Percentiles rank a stretch among this genome's conserved stretches.
phyloP scores from a whole-genome alignment of 345 rosid species.

The Trapa incisa region DNA sequence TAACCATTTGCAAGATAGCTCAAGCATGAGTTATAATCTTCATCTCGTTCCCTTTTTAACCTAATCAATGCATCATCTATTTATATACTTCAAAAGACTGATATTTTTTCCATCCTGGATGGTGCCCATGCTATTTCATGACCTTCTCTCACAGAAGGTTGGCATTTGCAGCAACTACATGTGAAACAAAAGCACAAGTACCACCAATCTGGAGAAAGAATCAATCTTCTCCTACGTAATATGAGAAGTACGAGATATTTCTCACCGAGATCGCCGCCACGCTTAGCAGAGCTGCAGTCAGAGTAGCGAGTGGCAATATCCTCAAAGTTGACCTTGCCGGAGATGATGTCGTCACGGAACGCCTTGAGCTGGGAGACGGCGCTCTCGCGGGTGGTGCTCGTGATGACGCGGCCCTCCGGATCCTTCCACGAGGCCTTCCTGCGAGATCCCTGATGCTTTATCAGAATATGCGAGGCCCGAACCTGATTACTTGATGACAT shows the following conservation, averaged over 20 bases:
- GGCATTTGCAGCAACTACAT: background rate
- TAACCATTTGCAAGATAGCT: background rate
- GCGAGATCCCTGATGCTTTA: constrained; percentile 90
- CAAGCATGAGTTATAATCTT: background rate
- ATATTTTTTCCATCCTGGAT: background rate
- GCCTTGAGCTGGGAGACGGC: constrained; percentile 68
- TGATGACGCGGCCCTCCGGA: constrained; percentile 75
- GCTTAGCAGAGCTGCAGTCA: constrained; percentile 95
- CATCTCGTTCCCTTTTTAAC: background rate
- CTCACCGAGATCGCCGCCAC: constrained; percentile 92
- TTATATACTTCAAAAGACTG: background rate
- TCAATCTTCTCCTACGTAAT: background rate
- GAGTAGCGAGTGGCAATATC: constrained; percentile 68
- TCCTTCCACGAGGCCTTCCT: constrained; percentile 96
- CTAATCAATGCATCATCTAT: background rate
- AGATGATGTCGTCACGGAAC: constrained; percentile 59
- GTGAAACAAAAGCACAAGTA: background rate
- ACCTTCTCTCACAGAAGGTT: background rate
- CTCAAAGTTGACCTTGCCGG: constrained; percentile 68
- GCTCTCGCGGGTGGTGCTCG: constrained; percentile 47
- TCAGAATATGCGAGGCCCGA: constrained; percentile 78
- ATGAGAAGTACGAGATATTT: background rate
- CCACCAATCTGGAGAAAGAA: background rate
- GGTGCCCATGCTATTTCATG: background rate
- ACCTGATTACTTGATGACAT: constrained; percentile 43